Evolutionary conservation across 805 yeast genomes (phyloP).

Genomic region (Jamesozyma lodderae): DNA sequence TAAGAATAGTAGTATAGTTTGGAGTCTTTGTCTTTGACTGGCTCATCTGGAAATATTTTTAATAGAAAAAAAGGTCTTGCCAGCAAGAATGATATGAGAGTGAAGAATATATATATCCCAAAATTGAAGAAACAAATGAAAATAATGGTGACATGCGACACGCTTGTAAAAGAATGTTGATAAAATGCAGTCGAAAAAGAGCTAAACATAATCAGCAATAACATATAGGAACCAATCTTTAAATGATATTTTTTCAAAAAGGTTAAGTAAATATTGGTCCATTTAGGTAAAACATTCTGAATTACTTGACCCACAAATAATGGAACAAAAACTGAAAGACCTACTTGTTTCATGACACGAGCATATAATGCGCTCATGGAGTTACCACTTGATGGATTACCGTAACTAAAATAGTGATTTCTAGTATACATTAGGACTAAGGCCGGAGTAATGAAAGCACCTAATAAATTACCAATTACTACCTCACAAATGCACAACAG

Average conservation of each 20-base stretch:
- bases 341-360: constrained; percentile 80
- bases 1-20: constrained; percentile 36
- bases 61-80: constrained; percentile 54
- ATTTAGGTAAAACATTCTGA: constrained; percentile 60
- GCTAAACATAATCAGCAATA: constrained; percentile 65
- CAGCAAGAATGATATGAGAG: constrained; percentile 47
- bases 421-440: constrained; percentile 60
- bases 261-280: constrained; percentile 13
- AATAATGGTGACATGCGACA: constrained; percentile 58
- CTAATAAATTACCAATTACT: constrained; percentile 72
- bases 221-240: constrained; percentile 74
- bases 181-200: constrained; percentile 84
- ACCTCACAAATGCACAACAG: constrained; percentile 75
- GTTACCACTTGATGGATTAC: constrained; percentile 62
- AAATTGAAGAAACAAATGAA: constrained; percentile 76
- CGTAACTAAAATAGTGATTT: constrained; percentile 55
- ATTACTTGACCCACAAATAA: constrained; percentile 79
- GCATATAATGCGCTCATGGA: constrained; percentile 50
- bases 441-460: constrained; percentile 85
- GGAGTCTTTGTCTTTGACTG: constrained; percentile 37
- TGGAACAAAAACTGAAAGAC: constrained; percentile 76
- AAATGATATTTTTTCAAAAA: constrained; percentile 20
- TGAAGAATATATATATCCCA: constrained; percentile 71
- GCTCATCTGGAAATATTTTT: constrained; percentile 37
- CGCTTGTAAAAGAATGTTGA: constrained; percentile 66